These are phyloP conservation scores for Theileria parva DNA, from an alignment of 169 alveolate genomes.

Conservation along the genomic window DNA sequence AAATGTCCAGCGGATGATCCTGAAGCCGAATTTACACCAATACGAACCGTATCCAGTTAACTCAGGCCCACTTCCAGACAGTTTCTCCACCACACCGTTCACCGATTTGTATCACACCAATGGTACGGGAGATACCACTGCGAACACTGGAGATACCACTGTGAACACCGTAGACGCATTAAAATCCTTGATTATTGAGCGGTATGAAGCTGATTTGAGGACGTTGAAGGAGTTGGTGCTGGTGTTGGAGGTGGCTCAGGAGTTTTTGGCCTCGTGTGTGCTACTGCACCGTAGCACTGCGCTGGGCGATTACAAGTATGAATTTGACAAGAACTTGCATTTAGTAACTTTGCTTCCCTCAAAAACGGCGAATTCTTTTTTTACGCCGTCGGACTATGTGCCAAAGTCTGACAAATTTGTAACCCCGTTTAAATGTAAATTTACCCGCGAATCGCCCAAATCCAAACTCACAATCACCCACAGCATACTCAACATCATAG, in stretches of 20 bases:
- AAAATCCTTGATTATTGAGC: constrained; percentile 7
- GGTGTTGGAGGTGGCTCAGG: constrained; percentile 54
- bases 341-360: constrained; percentile 38
- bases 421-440: constrained; percentile 21
- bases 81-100: not conserved
- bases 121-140: not conserved
- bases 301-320: constrained; percentile 51
- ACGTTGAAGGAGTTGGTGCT: constrained; percentile 40
- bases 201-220: constrained; percentile 22
- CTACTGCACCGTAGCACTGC: constrained; percentile 38
- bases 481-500: constrained; percentile 25
- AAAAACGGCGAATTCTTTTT: not conserved
- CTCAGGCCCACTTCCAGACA: not conserved
- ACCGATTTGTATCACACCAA: not conserved
- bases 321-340: constrained; percentile 31
- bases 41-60: not conserved
- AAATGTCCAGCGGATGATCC: constrained; percentile 29
- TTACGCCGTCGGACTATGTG: constrained; percentile 9
- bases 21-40: constrained; percentile 13
- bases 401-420: constrained; percentile 23
- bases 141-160: not conserved
- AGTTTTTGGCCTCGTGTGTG: constrained; percentile 45
- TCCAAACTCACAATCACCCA: constrained; percentile 32
- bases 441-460: constrained; percentile 15
- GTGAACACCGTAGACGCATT: not conserved